These are phyloP conservation scores for Nicotiana benthamiana DNA, from an alignment of 257 asterid species.

Conservation along the genomic window DNA sequence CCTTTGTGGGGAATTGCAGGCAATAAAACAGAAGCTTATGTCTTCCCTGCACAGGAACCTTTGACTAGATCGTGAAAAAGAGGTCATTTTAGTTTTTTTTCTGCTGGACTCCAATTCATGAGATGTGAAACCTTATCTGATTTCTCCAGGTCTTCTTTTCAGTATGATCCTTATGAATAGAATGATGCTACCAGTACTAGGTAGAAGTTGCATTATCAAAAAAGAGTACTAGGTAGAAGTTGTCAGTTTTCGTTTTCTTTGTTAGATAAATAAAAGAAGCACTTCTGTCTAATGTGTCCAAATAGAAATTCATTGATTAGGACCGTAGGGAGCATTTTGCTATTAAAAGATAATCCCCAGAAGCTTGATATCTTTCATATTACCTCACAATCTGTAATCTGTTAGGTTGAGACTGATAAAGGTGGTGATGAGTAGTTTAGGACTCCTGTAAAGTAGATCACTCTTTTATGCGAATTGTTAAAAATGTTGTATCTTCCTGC, in stretches of 20 bases:
- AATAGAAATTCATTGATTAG: background rate
- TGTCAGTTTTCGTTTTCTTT: background rate
- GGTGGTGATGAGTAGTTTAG: background rate
- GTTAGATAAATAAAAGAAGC: background rate
- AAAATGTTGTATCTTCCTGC: constrained; percentile 17
- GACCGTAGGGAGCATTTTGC: background rate
- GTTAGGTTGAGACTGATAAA: background rate
- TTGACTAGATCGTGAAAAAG: background rate
- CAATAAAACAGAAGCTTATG: background rate
- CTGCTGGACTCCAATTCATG: background rate
- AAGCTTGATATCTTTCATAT: background rate
- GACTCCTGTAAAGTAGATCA: background rate
- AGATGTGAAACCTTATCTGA: background rate
- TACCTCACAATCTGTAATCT: background rate
- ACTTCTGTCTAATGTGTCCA: background rate
- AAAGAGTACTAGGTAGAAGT: background rate
- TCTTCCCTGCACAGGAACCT: background rate
- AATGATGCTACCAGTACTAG: background rate
- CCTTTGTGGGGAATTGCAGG: background rate
- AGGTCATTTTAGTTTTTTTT: background rate
- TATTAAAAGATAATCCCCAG: background rate
- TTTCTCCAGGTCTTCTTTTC: background rate
- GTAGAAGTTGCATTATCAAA: background rate
- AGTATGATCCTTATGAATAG: background rate
- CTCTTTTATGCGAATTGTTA: background rate